Base-by-base conservation (phyloP, 2,329 filamentous ascomycete genomes). In the Paraconiothyrium sp. region DNA sequence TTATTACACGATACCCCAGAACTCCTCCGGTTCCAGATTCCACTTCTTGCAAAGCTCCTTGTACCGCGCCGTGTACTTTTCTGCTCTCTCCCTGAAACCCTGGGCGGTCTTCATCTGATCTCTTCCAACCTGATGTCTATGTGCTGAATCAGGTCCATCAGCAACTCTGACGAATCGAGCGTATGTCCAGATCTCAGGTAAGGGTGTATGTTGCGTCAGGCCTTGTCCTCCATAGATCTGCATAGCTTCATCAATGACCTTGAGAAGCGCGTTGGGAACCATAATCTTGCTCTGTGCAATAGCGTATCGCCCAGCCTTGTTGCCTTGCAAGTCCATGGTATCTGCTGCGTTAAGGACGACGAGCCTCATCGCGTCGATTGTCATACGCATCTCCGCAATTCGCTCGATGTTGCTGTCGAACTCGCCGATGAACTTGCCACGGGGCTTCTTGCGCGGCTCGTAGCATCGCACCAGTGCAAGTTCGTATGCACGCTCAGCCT, bases 241-340 rank as follows among this genome's bases (percentile, higher is more conserved):
- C 78, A 81, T 81, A 35, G 77, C 79, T 65, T 80, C 78, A 65
- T 81, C 79, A 54, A 81, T 80, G 44, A 80, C 74, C 58, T 76
- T 77, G 47, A 76, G 72, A 20, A 78, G 69, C 49, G 77, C 73
- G 50, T 75, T 76, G n/a, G 79, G 79, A 1, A 81, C 74, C 67
- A 81, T 72, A 60, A 81, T 80, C 68, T 81, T 81, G 66, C 72
- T 76, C 65, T 81, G 78, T 10, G 79, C 79, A 63, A 81, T 81
- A n/a, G 76, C 77, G 47, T 79, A 78, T 48, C 69, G 66, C 0
- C 78, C 78, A 4, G 78, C 79, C 61, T 80, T 81, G 66, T 79
- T 80, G 4, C 79, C 78, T 22, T 75, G 70, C 0, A 77, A 64
- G 64, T 81, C 79, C 77, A 81, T 81, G 4, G 75, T 79, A 49